Evolutionary conservation across 768 basidiomycete genomes (phyloP), one percentile per base, ranked within the genome.

Genomic region (Gymnopilus dilepis): DNA sequence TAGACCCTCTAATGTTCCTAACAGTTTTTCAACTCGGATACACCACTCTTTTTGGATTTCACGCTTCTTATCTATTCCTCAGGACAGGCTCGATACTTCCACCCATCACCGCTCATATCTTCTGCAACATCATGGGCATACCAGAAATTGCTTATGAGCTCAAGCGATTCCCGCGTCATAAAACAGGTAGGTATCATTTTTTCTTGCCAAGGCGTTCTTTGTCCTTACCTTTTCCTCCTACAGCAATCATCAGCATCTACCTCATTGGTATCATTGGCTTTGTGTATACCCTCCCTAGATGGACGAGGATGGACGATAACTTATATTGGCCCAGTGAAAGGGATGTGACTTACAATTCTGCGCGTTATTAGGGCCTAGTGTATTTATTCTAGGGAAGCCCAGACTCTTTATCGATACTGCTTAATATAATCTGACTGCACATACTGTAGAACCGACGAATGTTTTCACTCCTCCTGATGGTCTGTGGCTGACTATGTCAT

Each of bases 71-170:
- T 74, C 82, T 97, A 42, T 94, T 95, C 76, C 80, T 97, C 7
- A 86, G 91, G 51, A 95, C 95, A 4, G 87, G 90, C 15, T 95
- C 94, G 4, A 76, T 98, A 60, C 73, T 90, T 30, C 90, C 95
- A 1, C 80, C 95, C 2, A 82, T 95, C 57, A 74, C 83, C 8
- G 87, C 94, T 0, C 97, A 99, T 70, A 76, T 91, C 0, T 97
- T 95, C 71, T 99, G 97, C 80, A 99, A 99, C 70, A 73, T 91
- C 52, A 96, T 98, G 93, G 96, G 96, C 0, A 68, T 98, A 28
- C 97, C 97, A 2, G 82, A 87, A 55, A 82, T 90, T 24, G 69
- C 64, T 0, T 74, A 77, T 30, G 93, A 95, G 60, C 68, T 92
- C 34, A 66, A 68, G 40, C 72, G 75, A 57, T 86, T 83, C 66